A percentile compares a stretch with the other conserved stretches of the same genome.
Conservation (phyloP, 2,329 filamentous ascomycete genomes). For the Hypoxylon sp. region DNA sequence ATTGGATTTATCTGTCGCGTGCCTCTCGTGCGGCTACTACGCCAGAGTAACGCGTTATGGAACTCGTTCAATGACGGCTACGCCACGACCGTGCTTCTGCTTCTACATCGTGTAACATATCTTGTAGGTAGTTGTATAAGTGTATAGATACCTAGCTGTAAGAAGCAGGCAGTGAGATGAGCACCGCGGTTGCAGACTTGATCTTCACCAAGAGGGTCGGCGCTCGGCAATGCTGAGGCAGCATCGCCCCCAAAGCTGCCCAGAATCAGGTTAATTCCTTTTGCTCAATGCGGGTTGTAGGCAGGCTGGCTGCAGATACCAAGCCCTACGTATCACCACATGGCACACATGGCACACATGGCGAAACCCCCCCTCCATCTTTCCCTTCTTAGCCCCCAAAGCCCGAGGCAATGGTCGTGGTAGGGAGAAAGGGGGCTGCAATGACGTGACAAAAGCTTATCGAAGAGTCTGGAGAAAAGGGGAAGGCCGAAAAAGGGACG, state of each 20-base stretch:
- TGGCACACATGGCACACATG: constrained; percentile 30
- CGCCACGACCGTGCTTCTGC: not conserved
- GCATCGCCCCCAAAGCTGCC: constrained; percentile 22
- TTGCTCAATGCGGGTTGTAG: not conserved
- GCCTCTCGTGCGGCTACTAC: constrained; percentile 21
- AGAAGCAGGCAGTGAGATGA: not conserved
- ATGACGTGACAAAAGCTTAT: constrained; percentile 11
- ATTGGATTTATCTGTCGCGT: constrained; percentile 7
- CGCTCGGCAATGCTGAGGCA: constrained; percentile 4
- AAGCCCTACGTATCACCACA: constrained; percentile 28
- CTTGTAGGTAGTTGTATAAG: not conserved
- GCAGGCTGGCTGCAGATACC: not conserved
- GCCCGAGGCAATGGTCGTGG: constrained; percentile 6
- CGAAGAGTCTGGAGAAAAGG: constrained; percentile 27
- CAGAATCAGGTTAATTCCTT: not conserved
- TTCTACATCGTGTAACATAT: constrained; percentile 6
- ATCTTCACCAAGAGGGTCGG: constrained; percentile 1
- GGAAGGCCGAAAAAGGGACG: not conserved
- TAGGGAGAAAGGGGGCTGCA: constrained; percentile 10
- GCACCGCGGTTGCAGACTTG: constrained; percentile 8
- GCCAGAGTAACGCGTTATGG: constrained; percentile 16
- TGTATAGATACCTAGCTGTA: not conserved
- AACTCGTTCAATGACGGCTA: constrained; percentile 9
- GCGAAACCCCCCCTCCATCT: constrained; percentile 13
- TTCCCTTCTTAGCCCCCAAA: constrained; percentile 27